Base-by-base conservation (phyloP, 805 yeast species). In the Wickerhamomyces hampshirensis region DNA sequence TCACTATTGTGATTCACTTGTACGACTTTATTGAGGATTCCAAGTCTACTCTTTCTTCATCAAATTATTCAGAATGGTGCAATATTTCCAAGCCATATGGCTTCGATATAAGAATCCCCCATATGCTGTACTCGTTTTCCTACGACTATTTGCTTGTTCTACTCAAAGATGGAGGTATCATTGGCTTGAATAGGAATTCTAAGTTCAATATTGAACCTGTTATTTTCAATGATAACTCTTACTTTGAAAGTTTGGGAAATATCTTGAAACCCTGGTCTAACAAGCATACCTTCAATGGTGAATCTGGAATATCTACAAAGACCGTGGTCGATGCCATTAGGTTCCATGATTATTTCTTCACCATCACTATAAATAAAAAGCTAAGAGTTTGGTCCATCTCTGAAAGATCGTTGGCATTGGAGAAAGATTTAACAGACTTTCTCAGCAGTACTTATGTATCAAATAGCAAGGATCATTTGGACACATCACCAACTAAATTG, bases 121-220 rank as follows among this genome's bases (percentile, higher is more conserved):
- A 74, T 29, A 58, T 68, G 15, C 48, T 83, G 42, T 62, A 67
- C 33, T 56, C 80, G 1, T 57, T 78, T 12, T 68, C 73, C 23
- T 43, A 60, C 0, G 48, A 53, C 3, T 66, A 70, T 30, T 52
- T 77, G 7, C 54, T 87, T 4, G 75, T 82, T 0, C 67, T 86
- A 5, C 63, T 88, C 33, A 68, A 69, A 30, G 95, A 89, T 59
- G 96, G 97, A 18, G 86, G 89, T 1, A 55, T 88, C 28, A 59
- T 86, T 33, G 79, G 77, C 30, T 63, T 83, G 39, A 50, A 51
- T 19, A 58, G 53, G 43, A 39, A 33, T 26, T 42, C 14, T 36
- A 26, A 27, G n/a, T 42, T 43, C 17, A 41, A 38, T 6, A 55
- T 63, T 28, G 73, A 62, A 38, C 74, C 72, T 8, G 57, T 55